Evolutionary conservation across 2,329 filamentous ascomycete species (phyloP).

Genomic region (Colletotrichum theobromicola): DNA sequence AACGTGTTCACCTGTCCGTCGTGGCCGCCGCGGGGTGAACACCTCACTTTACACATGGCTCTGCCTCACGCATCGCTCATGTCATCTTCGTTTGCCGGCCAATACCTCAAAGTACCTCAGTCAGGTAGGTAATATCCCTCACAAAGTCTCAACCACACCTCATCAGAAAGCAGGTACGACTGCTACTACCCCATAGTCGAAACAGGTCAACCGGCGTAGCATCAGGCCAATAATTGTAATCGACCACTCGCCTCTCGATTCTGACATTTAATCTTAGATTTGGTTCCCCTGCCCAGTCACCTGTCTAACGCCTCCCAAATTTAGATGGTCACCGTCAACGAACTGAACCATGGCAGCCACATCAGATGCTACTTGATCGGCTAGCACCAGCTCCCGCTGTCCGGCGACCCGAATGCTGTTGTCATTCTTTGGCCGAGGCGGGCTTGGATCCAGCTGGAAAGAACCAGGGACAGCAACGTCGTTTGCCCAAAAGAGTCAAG

Average conservation of each 20-base stretch:
- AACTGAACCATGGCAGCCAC: background rate
- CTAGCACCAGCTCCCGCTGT: background rate
- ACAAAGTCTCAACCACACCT: background rate
- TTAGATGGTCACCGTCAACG: background rate
- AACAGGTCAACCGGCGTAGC: background rate
- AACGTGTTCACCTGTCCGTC: conserved; percentile 1
- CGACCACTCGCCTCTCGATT: conserved; percentile 7
- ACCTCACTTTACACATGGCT: background rate
- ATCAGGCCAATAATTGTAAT: background rate
- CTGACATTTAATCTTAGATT: conserved; percentile 7
- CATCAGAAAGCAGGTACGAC: background rate
- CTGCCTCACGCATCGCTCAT: background rate
- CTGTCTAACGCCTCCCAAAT: conserved; percentile 9
- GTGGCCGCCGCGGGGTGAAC: background rate
- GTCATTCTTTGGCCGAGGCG: background rate
- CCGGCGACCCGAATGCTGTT: background rate
- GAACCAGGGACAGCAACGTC: background rate
- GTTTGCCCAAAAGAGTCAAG: background rate
- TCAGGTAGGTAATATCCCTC: background rate
- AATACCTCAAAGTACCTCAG: background rate
- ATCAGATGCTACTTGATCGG: background rate
- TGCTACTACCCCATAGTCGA: background rate
- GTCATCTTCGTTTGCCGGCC: background rate
- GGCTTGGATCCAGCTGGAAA: background rate
- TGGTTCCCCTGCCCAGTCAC: background rate